phyloP scores from a whole-genome alignment of 2,329 filamentous ascomycete species.

The Exophiala spinifera region DNA sequence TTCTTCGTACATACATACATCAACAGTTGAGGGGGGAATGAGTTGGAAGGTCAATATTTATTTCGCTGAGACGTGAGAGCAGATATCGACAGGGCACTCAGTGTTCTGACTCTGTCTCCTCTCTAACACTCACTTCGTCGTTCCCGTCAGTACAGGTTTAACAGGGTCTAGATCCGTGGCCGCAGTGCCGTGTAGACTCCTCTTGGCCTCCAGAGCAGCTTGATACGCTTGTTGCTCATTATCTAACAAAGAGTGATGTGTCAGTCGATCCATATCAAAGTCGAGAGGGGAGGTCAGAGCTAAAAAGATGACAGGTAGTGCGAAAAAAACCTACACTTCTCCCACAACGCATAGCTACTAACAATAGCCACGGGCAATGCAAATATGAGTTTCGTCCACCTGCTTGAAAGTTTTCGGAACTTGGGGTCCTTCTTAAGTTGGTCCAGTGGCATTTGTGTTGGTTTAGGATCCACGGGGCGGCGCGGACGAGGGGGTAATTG shows the following conservation, averaged over 20 bases:
- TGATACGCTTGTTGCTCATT: not conserved
- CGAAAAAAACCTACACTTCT: conserved; percentile 18
- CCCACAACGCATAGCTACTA: conserved; percentile 24
- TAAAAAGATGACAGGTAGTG: not conserved
- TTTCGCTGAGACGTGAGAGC: no score
- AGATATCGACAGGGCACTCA: no score
- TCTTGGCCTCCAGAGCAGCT: not conserved
- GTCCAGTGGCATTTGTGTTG: conserved; percentile 17
- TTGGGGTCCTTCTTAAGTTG: conserved; percentile 21
- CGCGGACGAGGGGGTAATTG: not conserved
- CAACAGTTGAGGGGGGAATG: no score
- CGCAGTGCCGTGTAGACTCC: not conserved
- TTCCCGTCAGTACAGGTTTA: no score
- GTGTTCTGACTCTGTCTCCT: no score
- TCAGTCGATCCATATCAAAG: no score
- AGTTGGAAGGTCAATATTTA: no score
- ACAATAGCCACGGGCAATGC: conserved; percentile 26
- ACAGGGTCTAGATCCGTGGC: not conserved
- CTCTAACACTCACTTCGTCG: no score
- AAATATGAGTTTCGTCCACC: conserved; percentile 23
- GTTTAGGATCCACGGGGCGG: not conserved
- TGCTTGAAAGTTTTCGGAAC: conserved; percentile 14
- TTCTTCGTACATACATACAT: no score
- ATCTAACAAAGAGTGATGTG: not conserved
- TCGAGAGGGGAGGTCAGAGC: not conserved